Percentiles rank a stretch among this genome's conserved stretches.
phyloP scores from a whole-genome alignment of 768 basidiomycete genomes.

The Suillus sp. region DNA sequence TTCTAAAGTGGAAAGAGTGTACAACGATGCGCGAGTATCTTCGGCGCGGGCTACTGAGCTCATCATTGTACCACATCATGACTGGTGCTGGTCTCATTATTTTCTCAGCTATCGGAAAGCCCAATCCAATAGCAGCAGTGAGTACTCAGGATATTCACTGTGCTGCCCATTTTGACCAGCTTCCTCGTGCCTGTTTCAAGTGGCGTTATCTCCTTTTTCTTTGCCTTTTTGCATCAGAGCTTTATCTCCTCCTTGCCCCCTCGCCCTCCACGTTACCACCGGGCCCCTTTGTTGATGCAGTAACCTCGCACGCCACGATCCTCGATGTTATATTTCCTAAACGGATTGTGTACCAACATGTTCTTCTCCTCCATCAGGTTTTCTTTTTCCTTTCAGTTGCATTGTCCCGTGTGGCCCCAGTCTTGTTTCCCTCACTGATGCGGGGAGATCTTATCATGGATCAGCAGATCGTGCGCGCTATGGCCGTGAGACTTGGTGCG shows the following conservation, averaged over 20 bases:
- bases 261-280: slow-evolving; percentile 40
- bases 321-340: slow-evolving; percentile 55
- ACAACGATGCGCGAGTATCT: slow-evolving; percentile 73
- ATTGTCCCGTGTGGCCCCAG: slow-evolving; percentile 68
- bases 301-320: slow-evolving; percentile 26
- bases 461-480: slow-evolving; percentile 32
- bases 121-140: slow-evolving; percentile 66
- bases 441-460: slow-evolving; percentile 31
- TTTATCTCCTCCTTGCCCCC: slow-evolving; percentile 65
- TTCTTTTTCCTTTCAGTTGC: slow-evolving; percentile 77
- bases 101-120: slow-evolving; percentile 61
- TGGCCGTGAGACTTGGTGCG: slow-evolving; percentile 46
- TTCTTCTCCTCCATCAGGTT: slow-evolving; percentile 73
- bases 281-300: slow-evolving; percentile 28
- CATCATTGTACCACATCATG: slow-evolving; percentile 68
- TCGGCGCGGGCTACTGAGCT: slow-evolving; percentile 59
- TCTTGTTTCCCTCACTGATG: slow-evolving; percentile 49
- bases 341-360: slow-evolving; percentile 75
- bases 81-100: slow-evolving; percentile 59
- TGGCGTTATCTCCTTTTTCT: slow-evolving; percentile 81
- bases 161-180: slow-evolving; percentile 15
- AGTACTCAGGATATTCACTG: slow-evolving; percentile 32
- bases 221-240: slow-evolving; percentile 60
- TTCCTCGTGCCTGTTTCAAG: slow-evolving; percentile 38
- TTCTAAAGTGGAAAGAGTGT: slow-evolving; percentile 66